Evolutionary conservation across 2,329 filamentous ascomycete species (phyloP).

Genomic region (Fragosphaeria purpurea): DNA sequence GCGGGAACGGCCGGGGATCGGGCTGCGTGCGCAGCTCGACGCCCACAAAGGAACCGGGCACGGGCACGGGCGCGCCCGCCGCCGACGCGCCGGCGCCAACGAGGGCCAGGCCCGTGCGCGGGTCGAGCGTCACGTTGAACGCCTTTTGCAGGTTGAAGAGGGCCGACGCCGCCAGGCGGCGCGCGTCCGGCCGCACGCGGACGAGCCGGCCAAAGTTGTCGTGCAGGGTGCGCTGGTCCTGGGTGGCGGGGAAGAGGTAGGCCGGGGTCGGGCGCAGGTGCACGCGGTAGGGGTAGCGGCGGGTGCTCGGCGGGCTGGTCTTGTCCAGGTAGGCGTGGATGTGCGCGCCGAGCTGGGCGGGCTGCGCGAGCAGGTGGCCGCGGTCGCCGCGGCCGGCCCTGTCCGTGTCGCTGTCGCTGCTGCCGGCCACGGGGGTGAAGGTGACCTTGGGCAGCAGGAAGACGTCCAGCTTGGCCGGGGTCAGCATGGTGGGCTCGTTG

Average conservation of each 20-base stretch:
- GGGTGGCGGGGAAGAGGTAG: conserved; percentile 23
- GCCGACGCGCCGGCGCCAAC: no score
- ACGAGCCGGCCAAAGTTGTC: conserved; percentile 29
- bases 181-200: conserved; percentile 24
- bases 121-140: conserved; percentile 18
- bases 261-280: conserved; percentile 18
- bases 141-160: conserved; percentile 24
- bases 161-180: conserved; percentile 23
- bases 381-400: no score
- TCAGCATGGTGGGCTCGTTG: conserved; percentile 20
- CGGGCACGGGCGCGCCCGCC: no score
- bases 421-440: conserved; percentile 4
- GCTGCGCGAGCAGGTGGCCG: conserved; percentile 18
- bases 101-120: conserved; percentile 14
- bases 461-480: conserved; percentile 17
- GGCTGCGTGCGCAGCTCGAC: conserved; percentile 26
- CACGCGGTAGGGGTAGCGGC: conserved; percentile 23
- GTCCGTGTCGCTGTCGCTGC: background rate
- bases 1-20: conserved; percentile 18
- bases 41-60: conserved; percentile 22
- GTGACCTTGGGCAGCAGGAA: conserved; percentile 12
- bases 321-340: conserved; percentile 20
- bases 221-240: conserved; percentile 20
- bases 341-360: conserved; percentile 11
- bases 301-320: conserved; percentile 16